Evolutionary conservation across 2,329 filamentous ascomycete genomes (phyloP), one percentile per base, ranked within the genome.

Genomic region (Xenoacremonium recifei): DNA sequence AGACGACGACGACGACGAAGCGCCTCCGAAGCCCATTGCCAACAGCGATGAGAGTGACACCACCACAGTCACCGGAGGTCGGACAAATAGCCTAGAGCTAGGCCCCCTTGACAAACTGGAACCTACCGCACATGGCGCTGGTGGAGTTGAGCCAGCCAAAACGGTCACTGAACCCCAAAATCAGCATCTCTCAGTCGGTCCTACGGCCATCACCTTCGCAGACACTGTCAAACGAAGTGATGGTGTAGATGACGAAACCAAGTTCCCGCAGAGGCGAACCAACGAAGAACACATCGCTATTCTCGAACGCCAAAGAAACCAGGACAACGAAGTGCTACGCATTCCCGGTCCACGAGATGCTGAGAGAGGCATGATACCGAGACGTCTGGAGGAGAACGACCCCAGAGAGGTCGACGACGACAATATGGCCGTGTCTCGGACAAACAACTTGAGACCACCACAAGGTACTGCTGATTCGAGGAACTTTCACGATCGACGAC

Each of bases 261-360:
- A 75, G 39, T 51, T 73, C 17, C 68, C 67, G 37, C 70, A 84
- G 9, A 78, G 79, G 1, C 54, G 59, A 25, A 72, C 76, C 23
- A 75, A 86, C 33, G 86, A 89, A 40, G 85, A 91, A 47, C 89
- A 95, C 58, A 95, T 96, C 57, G 87, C 87, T 5, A 93, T 97
- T 56, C 64, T 96, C 12, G 82, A 96, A 62, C 84, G 86, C 21
- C 92, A 96, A 62, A 80, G 90, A 27, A 85, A 88, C 42, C 81
- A 82, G 48, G 84, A 87, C 42, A 84, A 82, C 33, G 82, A 84
- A 23, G 82, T 90, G 1, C 70, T 97, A 32, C 85, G 89, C 30
- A 97, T 99, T 55, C 93, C 93, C 0, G 91, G 91, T 16, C 93
- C 93, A 1, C 77, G 91, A 54, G 93, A 97, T 59, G 91, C 86